Conservation (phyloP, 2,329 filamentous ascomycete genomes). For the Sporothrix brasiliensis region DNA sequence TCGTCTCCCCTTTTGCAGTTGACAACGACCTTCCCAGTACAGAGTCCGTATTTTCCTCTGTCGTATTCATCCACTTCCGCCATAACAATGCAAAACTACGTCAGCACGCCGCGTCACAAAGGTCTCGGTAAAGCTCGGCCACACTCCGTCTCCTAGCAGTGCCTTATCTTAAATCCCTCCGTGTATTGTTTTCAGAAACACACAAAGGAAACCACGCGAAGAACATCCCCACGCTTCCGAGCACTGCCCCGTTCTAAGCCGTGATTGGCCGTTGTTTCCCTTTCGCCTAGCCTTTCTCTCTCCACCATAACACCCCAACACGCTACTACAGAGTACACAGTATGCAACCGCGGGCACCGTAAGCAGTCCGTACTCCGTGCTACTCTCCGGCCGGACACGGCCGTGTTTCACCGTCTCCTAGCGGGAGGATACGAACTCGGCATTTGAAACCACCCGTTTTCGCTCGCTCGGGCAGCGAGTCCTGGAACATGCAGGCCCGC, state of each 20-base stretch:
- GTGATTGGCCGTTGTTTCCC: slow-evolving; percentile 1
- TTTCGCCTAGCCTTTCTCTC: too few relatives aligned
- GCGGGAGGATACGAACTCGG: neutral
- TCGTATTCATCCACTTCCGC: slow-evolving; percentile 5
- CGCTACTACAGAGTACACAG: neutral
- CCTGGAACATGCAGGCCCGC: too few relatives aligned
- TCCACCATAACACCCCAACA: neutral
- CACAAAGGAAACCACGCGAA: neutral
- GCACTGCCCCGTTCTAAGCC: slow-evolving; percentile 4
- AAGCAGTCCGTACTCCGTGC: neutral
- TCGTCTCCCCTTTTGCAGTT: too few relatives aligned
- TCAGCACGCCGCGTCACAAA: neutral
- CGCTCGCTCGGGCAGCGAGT: neutral
- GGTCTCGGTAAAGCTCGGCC: neutral
- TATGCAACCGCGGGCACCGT: too few relatives aligned
- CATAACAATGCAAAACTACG: neutral
- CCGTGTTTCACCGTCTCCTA: slow-evolving; percentile 3
- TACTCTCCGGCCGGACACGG: neutral
- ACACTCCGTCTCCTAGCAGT: neutral
- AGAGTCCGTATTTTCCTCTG: neutral
- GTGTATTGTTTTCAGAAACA: neutral
- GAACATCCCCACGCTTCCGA: neutral
- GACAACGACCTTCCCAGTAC: too few relatives aligned
- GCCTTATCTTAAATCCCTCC: neutral
- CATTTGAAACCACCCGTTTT: neutral